Conservation (phyloP, 177 flowering plant species). For the Telopea speciosissima region DNA sequence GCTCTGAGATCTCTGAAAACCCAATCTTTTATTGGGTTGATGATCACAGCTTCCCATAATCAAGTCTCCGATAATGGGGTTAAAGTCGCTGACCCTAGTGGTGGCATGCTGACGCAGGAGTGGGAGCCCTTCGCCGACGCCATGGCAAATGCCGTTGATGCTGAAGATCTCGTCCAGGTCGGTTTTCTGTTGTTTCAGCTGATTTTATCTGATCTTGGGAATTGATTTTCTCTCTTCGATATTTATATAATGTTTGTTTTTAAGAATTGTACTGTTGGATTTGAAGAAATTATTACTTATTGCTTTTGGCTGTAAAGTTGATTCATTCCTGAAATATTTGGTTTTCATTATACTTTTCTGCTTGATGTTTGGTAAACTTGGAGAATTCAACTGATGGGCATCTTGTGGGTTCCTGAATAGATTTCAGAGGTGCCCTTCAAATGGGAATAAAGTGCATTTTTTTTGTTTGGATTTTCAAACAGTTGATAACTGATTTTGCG, state of each 20-base stretch:
- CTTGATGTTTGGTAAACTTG: neutral
- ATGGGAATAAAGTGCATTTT: neutral
- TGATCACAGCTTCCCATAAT: conserved; percentile 98
- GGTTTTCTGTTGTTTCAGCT: neutral
- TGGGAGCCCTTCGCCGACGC: conserved; percentile 97
- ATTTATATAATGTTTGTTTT: neutral
- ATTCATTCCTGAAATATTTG: neutral
- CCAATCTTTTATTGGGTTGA: conserved; percentile 58
- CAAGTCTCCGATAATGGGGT: conserved; percentile 76
- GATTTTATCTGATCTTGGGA: neutral
- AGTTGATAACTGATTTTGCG: conserved; percentile 65
- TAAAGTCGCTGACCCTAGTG: conserved; percentile 78
- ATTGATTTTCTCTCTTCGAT: neutral
- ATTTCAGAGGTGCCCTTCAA: neutral
- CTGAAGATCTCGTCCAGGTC: conserved; percentile 52
- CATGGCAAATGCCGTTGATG: conserved; percentile 54
- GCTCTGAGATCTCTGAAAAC: conserved; percentile 75
- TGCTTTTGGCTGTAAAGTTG: neutral
- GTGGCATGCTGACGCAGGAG: conserved; percentile 79
- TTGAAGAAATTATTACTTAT: neutral
- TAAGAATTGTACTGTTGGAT: neutral
- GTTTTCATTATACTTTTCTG: neutral
- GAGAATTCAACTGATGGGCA: neutral
- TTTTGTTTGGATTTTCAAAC: conserved; percentile 14
- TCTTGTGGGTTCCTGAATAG: neutral